A percentile compares a stretch with the other conserved stretches of the same genome.
phyloP scores from a whole-genome alignment of 2,329 filamentous ascomycete genomes.

The Alternaria rosae region DNA sequence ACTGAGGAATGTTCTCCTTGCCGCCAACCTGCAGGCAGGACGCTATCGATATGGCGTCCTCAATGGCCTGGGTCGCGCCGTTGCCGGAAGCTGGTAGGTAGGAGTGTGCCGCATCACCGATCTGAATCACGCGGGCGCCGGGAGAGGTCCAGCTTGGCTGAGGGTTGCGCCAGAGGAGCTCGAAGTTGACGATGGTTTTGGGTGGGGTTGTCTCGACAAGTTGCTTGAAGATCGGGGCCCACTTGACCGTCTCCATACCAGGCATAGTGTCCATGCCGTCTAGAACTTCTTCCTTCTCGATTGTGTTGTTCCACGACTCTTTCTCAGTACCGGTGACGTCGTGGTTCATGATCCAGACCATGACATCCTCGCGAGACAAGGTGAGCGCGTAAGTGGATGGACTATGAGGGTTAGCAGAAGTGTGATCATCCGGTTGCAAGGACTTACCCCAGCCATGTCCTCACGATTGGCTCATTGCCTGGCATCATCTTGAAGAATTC shows the following conservation, averaged over 20 bases:
- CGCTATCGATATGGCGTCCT: slow-evolving; percentile 56
- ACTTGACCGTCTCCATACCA: slow-evolving; percentile 51
- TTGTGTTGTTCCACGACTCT: slow-evolving; percentile 58
- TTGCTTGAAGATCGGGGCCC: slow-evolving; percentile 56
- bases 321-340: slow-evolving; percentile 55
- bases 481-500: slow-evolving; percentile 57
- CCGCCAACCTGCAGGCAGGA: slow-evolving; percentile 57
- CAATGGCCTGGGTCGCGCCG: slow-evolving; percentile 58
- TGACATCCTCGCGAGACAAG: slow-evolving; percentile 55
- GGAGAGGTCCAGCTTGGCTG: slow-evolving; percentile 56
- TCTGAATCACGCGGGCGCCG: slow-evolving; percentile 53
- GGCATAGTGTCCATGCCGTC: slow-evolving; percentile 55
- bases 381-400: slow-evolving; percentile 56
- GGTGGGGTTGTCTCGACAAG: slow-evolving; percentile 55
- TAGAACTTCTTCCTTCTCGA: slow-evolving; percentile 56
- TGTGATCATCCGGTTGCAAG: neutral
- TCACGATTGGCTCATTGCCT: slow-evolving; percentile 53
- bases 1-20: slow-evolving; percentile 48
- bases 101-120: slow-evolving; percentile 56
- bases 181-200: slow-evolving; percentile 59
- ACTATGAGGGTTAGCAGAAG: slow-evolving; percentile 23
- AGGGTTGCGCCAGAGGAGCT: slow-evolving; percentile 58
- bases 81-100: slow-evolving; percentile 56
- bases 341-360: slow-evolving; percentile 61
- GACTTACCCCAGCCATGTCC: slow-evolving; percentile 53